Evolutionary conservation across 306 rosid genomes (phyloP).

Genomic region (Heteromeles arbutifolia): DNA sequence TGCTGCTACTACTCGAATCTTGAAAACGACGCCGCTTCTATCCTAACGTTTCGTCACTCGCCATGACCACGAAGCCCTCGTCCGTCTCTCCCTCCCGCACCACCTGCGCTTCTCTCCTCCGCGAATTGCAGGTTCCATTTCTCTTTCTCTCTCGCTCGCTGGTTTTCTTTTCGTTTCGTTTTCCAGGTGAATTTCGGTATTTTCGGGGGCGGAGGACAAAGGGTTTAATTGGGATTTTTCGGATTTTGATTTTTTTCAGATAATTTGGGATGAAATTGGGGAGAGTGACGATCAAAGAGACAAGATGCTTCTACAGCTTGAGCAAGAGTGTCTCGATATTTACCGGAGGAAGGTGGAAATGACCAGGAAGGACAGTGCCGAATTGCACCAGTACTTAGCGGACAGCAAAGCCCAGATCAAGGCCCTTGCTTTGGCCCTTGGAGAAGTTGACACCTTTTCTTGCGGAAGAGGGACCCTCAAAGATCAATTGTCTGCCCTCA

Average conservation of each 20-base stretch:
- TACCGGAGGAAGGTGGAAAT: slow-evolving; percentile 71
- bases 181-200: background rate
- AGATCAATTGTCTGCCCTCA: slow-evolving; percentile 51
- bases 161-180: background rate
- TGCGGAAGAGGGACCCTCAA: slow-evolving; percentile 59
- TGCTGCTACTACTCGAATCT: background rate
- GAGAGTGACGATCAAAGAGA: slow-evolving; percentile 72
- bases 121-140: slow-evolving; percentile 61
- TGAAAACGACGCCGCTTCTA: background rate
- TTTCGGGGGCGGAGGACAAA: too few relatives aligned
- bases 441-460: slow-evolving; percentile 46
- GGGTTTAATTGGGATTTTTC: background rate
- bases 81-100: slow-evolving; percentile 72
- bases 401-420: slow-evolving; percentile 58
- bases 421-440: slow-evolving; percentile 48
- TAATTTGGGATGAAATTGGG: slow-evolving; percentile 94
- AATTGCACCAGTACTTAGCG: slow-evolving; percentile 47
- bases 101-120: slow-evolving; percentile 89
- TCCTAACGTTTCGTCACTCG: background rate
- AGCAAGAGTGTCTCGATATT: slow-evolving; percentile 86
- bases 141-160: background rate
- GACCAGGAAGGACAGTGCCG: slow-evolving; percentile 69
- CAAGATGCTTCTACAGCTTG: slow-evolving; percentile 77
- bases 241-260: slow-evolving; percentile 16
- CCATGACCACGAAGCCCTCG: slow-evolving; percentile 36